These are phyloP conservation scores for Isabelozyma rhagii DNA, from an alignment of 805 yeast species.

Conservation along the genomic window DNA sequence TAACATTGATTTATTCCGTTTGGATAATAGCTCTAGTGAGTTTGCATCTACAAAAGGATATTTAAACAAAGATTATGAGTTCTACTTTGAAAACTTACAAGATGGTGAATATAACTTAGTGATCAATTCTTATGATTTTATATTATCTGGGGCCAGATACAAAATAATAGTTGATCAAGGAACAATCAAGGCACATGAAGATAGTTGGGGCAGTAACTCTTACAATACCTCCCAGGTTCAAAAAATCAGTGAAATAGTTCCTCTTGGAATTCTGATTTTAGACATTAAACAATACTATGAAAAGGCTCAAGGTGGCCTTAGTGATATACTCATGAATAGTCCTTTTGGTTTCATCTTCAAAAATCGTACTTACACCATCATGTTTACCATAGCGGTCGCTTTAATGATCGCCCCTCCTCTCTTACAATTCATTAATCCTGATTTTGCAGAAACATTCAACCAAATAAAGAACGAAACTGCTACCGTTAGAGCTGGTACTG, in stretches of 20 bases:
- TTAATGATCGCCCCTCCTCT: constrained; percentile 32
- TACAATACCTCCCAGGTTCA: constrained; percentile 17
- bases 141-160: constrained; percentile 20
- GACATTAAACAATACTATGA: constrained; percentile 33
- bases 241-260: constrained; percentile 8
- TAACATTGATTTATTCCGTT: constrained; percentile 17
- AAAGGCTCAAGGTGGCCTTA: constrained; percentile 22
- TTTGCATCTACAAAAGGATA: constrained; percentile 7
- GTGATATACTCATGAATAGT: constrained; percentile 32
- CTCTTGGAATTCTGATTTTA: constrained; percentile 18
- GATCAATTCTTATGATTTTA: constrained; percentile 35
- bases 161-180: constrained; percentile 18
- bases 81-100: constrained; percentile 17
- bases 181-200: constrained; percentile 18
- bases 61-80: constrained; percentile 23
- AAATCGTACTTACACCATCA: constrained; percentile 30
- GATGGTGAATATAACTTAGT: constrained; percentile 33
- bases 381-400: constrained; percentile 24
- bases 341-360: constrained; percentile 42
- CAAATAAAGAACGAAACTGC: constrained; percentile 14
- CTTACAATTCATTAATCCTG: constrained; percentile 30
- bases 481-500: background rate
- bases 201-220: constrained; percentile 10
- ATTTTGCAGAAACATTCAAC: constrained; percentile 29
- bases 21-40: constrained; percentile 1